Conservation (phyloP, 352 stramenopile genomes). For the Pythium monospermum region DNA sequence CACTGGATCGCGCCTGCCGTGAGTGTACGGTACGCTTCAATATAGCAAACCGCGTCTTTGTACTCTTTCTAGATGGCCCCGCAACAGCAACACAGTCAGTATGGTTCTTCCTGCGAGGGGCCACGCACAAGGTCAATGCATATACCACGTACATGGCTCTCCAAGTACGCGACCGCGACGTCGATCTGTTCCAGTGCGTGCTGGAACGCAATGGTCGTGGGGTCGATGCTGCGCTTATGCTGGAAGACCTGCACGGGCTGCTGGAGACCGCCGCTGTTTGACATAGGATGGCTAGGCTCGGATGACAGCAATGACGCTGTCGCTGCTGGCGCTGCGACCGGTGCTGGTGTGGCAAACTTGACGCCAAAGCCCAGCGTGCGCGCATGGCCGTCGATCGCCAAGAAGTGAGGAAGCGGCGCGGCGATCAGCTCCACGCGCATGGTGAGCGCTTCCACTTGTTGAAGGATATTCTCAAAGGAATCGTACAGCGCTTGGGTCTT, state of each 20-base stretch:
- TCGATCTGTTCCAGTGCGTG: slow-evolving; percentile 70
- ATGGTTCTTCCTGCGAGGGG: background rate
- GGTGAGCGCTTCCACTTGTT: slow-evolving; percentile 39
- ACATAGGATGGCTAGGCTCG: no score
- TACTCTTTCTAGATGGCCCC: slow-evolving; percentile 69
- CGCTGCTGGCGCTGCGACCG: slow-evolving; percentile 1
- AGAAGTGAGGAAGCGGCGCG: slow-evolving; percentile 67
- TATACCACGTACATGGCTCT: slow-evolving; percentile 62
- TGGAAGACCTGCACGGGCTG: slow-evolving; percentile 71
- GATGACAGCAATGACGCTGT: background rate
- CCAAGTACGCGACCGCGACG: slow-evolving; percentile 51
- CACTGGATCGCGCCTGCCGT: slow-evolving; percentile 54
- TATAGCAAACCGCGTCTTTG: slow-evolving; percentile 62
- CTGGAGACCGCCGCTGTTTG: slow-evolving; percentile 13
- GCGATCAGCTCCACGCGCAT: slow-evolving; percentile 58
- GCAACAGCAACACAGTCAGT: slow-evolving; percentile 6
- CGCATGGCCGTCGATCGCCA: slow-evolving; percentile 50
- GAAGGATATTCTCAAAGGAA: slow-evolving; percentile 58
- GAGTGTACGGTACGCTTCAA: slow-evolving; percentile 68
- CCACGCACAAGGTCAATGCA: no score
- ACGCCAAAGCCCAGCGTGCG: slow-evolving; percentile 60
- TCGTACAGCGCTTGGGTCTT: slow-evolving; percentile 76
- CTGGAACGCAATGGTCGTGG: slow-evolving; percentile 52
- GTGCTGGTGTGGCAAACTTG: slow-evolving; percentile 47
- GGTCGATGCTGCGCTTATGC: slow-evolving; percentile 67